Base-by-base conservation (phyloP, 73 alveolate species). In the Paramecium sexaurelia region DNA sequence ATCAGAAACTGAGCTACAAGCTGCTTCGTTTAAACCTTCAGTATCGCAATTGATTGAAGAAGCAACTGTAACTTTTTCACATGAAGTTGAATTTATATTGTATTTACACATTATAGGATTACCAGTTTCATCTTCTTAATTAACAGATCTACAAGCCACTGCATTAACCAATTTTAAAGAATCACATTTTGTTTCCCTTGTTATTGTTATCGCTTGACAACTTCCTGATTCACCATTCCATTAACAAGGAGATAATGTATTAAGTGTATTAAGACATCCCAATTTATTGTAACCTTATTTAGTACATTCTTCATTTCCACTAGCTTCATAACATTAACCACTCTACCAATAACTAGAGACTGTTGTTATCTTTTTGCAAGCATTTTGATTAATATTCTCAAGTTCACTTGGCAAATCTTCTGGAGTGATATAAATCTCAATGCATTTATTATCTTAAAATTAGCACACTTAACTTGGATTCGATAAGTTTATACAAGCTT, bases 381-480 rank as follows among this genome's bases (percentile, higher is more conserved):
- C 90, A 43, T 78, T 78, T 2, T n/a, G 39, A 45, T 78, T 78
- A 1, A 78, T 75, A 78, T 78, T 43, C 7, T 20, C 13, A 6
- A 78, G 15, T 2, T 13, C 1, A n/a, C 13, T 0, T 7, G 41
- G 33, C n/a, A 19, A 19, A 26, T 32, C 47, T 78, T 39, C 68
- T 36, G 90, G 68, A 13, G 68, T 22, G 1, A 24, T 39, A 73
- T 20, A 22, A 19, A 41, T 39, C 13, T 19, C 29, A 2, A 7
- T 5, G 51, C 68, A 43, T 24, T 19, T 17, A 0, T 5, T 13
- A n/a, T 56, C 29, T 20, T 0, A 37, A 78, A 78, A 78, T 41
- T 78, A 78, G 22, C 90, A 78, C 4, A 41, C 73, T 78, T 78
- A 78, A 20, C 75, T 41, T 1, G 75, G 90, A 78, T 78, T 78